These are phyloP conservation scores for Domatiomyces globalis DNA, from an alignment of 2,329 filamentous ascomycete species.

Conservation along the genomic window DNA sequence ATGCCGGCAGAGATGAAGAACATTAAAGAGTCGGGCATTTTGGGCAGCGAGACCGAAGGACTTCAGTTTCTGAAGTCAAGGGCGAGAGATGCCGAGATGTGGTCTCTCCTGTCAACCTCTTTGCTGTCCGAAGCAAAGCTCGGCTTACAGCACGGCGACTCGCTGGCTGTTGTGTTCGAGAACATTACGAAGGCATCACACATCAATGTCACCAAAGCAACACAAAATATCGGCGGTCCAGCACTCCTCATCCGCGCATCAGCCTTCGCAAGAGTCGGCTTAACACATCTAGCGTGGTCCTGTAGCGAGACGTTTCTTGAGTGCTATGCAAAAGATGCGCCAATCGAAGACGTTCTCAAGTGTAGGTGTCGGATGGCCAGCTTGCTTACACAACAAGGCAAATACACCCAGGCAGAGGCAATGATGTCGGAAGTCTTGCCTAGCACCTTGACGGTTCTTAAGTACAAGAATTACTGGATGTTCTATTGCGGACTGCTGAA, in stretches of 20 bases:
- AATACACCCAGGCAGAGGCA: constrained; percentile 53
- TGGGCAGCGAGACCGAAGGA: constrained; percentile 66
- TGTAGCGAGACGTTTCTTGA: constrained; percentile 59
- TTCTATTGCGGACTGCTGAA: constrained; percentile 31
- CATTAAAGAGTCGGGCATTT: constrained; percentile 56
- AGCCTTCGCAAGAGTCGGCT: constrained; percentile 60
- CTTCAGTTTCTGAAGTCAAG: constrained; percentile 72
- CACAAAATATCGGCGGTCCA: constrained; percentile 57
- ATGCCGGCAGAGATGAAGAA: constrained; percentile 62
- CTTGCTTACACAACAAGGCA: constrained; percentile 50
- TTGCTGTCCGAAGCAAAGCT: constrained; percentile 76
- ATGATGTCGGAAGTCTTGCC: constrained; percentile 47
- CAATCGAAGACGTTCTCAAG: constrained; percentile 66
- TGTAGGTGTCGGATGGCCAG: constrained; percentile 58
- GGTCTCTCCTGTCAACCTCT: constrained; percentile 68
- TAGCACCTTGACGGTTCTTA: constrained; percentile 55
- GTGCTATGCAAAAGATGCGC: constrained; percentile 50
- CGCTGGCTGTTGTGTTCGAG: constrained; percentile 52
- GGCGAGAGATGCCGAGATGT: constrained; percentile 75
- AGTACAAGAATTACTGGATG: constrained; percentile 49
- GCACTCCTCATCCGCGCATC: constrained; percentile 59
- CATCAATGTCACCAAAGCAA: constrained; percentile 61
- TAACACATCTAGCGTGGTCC: constrained; percentile 40
- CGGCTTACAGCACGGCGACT: constrained; percentile 51
- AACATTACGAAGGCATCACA: constrained; percentile 70